Conservation (phyloP, 371 early-diverging fungal species). For the Zancudomyces culisetae region DNA sequence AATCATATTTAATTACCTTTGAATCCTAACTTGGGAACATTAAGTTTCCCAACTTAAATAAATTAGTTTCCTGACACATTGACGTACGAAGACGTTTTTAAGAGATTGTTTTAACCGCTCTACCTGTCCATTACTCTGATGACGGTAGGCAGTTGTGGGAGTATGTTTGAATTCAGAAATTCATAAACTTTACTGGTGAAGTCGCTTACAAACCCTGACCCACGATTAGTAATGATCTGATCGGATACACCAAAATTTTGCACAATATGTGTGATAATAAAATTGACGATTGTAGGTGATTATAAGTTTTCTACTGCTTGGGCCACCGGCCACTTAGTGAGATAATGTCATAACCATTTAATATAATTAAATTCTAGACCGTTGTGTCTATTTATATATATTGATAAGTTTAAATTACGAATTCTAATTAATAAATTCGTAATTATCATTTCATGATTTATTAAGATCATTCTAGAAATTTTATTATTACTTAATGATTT, state of each 20-base stretch:
- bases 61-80: too few relatives aligned
- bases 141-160: slow-evolving; percentile 11
- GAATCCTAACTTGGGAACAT: too few relatives aligned
- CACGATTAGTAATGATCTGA: background rate
- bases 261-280: background rate
- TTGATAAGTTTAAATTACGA: too few relatives aligned
- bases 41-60: too few relatives aligned
- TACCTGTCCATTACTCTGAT: slow-evolving; percentile 17
- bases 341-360: too few relatives aligned
- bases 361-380: too few relatives aligned
- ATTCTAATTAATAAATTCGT: too few relatives aligned
- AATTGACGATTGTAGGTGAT: slow-evolving; percentile 8
- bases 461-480: too few relatives aligned
- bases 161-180: slow-evolving; percentile 9
- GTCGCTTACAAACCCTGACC: background rate
- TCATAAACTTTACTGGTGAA: slow-evolving; percentile 2
- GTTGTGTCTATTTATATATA: too few relatives aligned
- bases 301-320: background rate
- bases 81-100: background rate
- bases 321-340: slow-evolving; percentile 1
- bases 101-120: slow-evolving; percentile 18
- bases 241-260: background rate
- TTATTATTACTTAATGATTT: too few relatives aligned
- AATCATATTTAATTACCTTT: too few relatives aligned
- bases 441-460: too few relatives aligned